A percentile compares a stretch with the other conserved stretches of the same genome.
These are phyloP conservation scores for Alternaria triticina DNA, from an alignment of 2,329 filamentous ascomycete genomes.

Conservation along the genomic window DNA sequence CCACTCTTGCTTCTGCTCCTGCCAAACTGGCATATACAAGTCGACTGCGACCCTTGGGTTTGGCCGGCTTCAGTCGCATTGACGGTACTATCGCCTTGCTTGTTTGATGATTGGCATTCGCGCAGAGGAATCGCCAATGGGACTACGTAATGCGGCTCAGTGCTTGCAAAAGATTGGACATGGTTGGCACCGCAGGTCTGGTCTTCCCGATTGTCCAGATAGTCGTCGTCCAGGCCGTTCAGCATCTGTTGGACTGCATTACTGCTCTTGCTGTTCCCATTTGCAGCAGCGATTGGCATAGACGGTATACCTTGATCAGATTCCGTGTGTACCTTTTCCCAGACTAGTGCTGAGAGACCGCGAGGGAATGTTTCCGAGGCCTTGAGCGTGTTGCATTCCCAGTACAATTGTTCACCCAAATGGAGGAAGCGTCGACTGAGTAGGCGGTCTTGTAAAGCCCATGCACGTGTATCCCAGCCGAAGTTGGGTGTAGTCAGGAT, in stretches of 20 bases:
- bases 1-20: not conserved
- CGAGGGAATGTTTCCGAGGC: slow-evolving; percentile 46
- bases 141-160: not conserved
- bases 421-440: slow-evolving; percentile 44
- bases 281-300: not conserved
- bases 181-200: not conserved
- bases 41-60: not conserved
- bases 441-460: slow-evolving; percentile 46
- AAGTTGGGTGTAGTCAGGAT: slow-evolving; percentile 31
- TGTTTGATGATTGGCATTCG: slow-evolving; percentile 29
- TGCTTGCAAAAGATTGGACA: too few relatives aligned
- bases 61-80: slow-evolving; percentile 20
- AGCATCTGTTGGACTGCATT: not conserved
- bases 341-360: slow-evolving; percentile 42
- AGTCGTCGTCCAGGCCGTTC: not conserved
- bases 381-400: slow-evolving; percentile 48
- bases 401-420: slow-evolving; percentile 45
- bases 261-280: not conserved
- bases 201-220: not conserved
- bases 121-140: slow-evolving; percentile 13
- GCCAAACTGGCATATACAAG: not conserved
- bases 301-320: not conserved
- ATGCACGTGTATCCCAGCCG: slow-evolving; percentile 45
- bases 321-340: slow-evolving; percentile 45
- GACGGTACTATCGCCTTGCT: slow-evolving; percentile 26